A percentile compares a stretch with the other conserved stretches of the same genome.
phyloP scores from a whole-genome alignment of 257 asterid species.

The Plantago elongata region DNA sequence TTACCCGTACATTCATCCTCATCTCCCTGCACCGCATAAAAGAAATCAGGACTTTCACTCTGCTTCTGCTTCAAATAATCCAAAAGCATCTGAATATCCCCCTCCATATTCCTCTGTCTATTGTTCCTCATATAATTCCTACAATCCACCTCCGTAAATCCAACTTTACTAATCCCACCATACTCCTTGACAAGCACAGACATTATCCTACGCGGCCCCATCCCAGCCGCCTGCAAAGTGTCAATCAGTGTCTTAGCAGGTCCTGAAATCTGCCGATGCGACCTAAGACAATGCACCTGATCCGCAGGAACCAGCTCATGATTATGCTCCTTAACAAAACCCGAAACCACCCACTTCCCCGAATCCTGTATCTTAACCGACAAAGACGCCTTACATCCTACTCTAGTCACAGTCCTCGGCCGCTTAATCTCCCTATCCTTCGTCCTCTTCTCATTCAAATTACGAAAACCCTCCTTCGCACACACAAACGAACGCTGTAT shows the following conservation, averaged over 20 bases:
- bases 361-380: constrained; percentile 91
- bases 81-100: constrained; percentile 85
- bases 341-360: constrained; percentile 88
- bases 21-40: constrained; percentile 77
- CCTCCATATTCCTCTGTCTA: constrained; percentile 82
- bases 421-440: constrained; percentile 88
- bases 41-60: constrained; percentile 59
- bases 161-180: constrained; percentile 93
- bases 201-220: constrained; percentile 98
- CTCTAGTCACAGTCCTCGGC: constrained; percentile 81
- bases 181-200: constrained; percentile 92
- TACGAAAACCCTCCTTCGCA: constrained; percentile 95
- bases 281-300: constrained; percentile 88
- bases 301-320: constrained; percentile 94
- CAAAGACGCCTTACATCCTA: constrained; percentile 90
- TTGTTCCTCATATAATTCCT: constrained; percentile 89
- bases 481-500: constrained; percentile 97
- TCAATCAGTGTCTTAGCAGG: constrained; percentile 95
- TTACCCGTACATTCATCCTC: constrained; percentile 73
- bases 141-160: constrained; percentile 96
- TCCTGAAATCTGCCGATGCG: constrained; percentile 94
- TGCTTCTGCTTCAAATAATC: constrained; percentile 90
- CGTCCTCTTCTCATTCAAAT: constrained; percentile 83
- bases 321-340: constrained; percentile 78
- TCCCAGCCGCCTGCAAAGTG: constrained; percentile 97